Percentiles rank a stretch among this genome's conserved stretches.
phyloP scores from a whole-genome alignment of 352 stramenopile species.

The Phytophthora cryptogea region DNA sequence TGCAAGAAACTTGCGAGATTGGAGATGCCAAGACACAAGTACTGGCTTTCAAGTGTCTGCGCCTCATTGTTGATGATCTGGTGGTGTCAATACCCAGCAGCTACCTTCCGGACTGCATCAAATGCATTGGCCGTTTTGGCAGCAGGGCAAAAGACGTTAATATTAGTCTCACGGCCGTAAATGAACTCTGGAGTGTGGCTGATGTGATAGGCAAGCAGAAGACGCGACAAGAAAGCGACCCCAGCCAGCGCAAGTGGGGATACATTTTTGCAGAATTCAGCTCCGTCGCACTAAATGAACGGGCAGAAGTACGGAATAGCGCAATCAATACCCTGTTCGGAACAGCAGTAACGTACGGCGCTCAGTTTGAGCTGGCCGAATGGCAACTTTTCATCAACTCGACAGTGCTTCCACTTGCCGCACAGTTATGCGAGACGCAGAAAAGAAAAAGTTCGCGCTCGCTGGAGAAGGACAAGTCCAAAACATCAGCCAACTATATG shows the following conservation, averaged over 20 bases:
- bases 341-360: slow-evolving; percentile 94
- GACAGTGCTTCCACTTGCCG: slow-evolving; percentile 92
- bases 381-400: slow-evolving; percentile 95
- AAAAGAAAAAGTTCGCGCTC: slow-evolving; percentile 17
- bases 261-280: slow-evolving; percentile 83
- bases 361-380: slow-evolving; percentile 88
- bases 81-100: slow-evolving; percentile 84
- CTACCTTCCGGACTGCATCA: slow-evolving; percentile 78
- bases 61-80: slow-evolving; percentile 97
- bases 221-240: slow-evolving; percentile 20
- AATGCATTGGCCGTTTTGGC: slow-evolving; percentile 95
- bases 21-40: slow-evolving; percentile 83
- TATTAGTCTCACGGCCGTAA: slow-evolving; percentile 97
- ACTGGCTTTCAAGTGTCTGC: slow-evolving; percentile 94
- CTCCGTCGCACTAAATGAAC: slow-evolving; percentile 90
- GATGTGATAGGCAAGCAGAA: slow-evolving; percentile 81
- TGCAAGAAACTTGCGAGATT: slow-evolving; percentile 68
- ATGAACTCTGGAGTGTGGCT: slow-evolving; percentile 95
- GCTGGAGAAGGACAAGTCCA: slow-evolving; percentile 19
- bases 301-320: slow-evolving; percentile 96
- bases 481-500: slow-evolving; percentile 47
- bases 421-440: slow-evolving; percentile 57
- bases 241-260: slow-evolving; percentile 45
- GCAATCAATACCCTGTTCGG: slow-evolving; percentile 98
- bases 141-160: slow-evolving; percentile 96